Conservation (phyloP, 345 rosid species). For the Boechera retrofracta region DNA sequence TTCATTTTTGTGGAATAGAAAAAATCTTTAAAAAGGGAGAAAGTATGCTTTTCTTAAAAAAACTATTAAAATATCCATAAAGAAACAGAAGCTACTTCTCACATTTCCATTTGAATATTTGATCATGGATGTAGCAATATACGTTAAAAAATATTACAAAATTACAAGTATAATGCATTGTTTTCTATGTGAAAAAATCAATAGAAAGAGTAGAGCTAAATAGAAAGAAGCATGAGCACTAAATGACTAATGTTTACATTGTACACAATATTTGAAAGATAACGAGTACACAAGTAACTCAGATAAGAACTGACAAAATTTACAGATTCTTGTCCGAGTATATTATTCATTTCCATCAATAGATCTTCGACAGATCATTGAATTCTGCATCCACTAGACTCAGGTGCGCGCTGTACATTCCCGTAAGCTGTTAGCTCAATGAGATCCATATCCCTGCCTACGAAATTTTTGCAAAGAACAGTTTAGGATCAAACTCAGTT, state of each 20-base stretch:
- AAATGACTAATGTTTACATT: background rate
- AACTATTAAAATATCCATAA: background rate
- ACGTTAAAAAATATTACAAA: background rate
- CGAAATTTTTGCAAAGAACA: background rate
- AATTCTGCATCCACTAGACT: constrained; percentile 80
- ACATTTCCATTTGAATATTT: constrained; percentile 25
- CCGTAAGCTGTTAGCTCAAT: constrained; percentile 90
- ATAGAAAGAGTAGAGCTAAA: background rate
- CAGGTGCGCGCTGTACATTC: constrained; percentile 64
- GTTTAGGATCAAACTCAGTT: constrained; percentile 1
- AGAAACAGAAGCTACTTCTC: constrained; percentile 23
- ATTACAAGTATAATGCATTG: background rate
- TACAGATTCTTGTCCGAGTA: constrained; percentile 16
- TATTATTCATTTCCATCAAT: constrained; percentile 3
- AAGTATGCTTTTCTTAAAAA: background rate
- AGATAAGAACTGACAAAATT: background rate
- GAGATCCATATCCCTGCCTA: constrained; percentile 94
- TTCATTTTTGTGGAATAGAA: too few relatives aligned
- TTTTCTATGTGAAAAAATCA: background rate
- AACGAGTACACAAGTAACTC: background rate
- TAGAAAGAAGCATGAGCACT: background rate
- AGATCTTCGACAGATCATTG: constrained; percentile 52
- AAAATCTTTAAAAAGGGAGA: background rate
- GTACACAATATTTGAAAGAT: background rate
- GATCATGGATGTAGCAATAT: constrained; percentile 24